A percentile compares a stretch with the other conserved stretches of the same genome.
Conservation (phyloP, 768 basidiomycete species). For the Mycena capillaripes region DNA sequence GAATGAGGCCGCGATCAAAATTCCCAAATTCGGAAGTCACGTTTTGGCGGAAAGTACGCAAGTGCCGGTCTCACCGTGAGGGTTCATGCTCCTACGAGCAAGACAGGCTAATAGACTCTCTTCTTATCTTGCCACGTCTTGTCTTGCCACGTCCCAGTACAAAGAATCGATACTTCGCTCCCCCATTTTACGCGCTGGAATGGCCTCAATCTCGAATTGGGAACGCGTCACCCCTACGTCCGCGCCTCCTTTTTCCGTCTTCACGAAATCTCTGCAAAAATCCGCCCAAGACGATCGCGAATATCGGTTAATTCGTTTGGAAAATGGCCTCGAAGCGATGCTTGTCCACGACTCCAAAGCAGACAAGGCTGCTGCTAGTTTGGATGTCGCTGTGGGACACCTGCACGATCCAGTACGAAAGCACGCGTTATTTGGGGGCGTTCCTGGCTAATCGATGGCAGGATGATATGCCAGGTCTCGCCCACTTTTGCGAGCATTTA, state of each 20-base stretch:
- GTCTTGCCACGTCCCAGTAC: slow-evolving; percentile 26
- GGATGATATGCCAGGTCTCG: slow-evolving; percentile 93
- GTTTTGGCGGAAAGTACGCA: too few species aligned
- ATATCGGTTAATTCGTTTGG: slow-evolving; percentile 86
- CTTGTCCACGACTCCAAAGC: slow-evolving; percentile 87
- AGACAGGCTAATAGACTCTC: background rate
- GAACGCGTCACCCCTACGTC: slow-evolving; percentile 45
- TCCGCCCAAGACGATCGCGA: slow-evolving; percentile 84
- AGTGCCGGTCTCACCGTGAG: slow-evolving; percentile 6
- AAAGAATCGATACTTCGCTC: background rate
- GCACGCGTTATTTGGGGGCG: slow-evolving; percentile 14
- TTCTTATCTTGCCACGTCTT: slow-evolving; percentile 26
- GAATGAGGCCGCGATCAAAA: too few species aligned
- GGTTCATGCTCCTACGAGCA: slow-evolving; percentile 16
- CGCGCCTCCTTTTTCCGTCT: slow-evolving; percentile 66
- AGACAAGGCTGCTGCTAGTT: slow-evolving; percentile 95
- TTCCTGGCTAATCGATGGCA: slow-evolving; percentile 43
- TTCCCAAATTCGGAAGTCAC: too few species aligned
- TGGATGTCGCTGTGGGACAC: slow-evolving; percentile 96
- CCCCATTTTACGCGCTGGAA: slow-evolving; percentile 30
- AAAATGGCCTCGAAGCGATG: slow-evolving; percentile 90
- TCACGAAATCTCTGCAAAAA: slow-evolving; percentile 72
- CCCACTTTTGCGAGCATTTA: slow-evolving; percentile 96
- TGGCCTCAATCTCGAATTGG: slow-evolving; percentile 49
- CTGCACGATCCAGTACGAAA: slow-evolving; percentile 88